A percentile compares a stretch with the other conserved stretches of the same genome.
These are phyloP conservation scores for Tolypocladium capitatum DNA, from an alignment of 2,329 filamentous ascomycete species.

Conservation along the genomic window DNA sequence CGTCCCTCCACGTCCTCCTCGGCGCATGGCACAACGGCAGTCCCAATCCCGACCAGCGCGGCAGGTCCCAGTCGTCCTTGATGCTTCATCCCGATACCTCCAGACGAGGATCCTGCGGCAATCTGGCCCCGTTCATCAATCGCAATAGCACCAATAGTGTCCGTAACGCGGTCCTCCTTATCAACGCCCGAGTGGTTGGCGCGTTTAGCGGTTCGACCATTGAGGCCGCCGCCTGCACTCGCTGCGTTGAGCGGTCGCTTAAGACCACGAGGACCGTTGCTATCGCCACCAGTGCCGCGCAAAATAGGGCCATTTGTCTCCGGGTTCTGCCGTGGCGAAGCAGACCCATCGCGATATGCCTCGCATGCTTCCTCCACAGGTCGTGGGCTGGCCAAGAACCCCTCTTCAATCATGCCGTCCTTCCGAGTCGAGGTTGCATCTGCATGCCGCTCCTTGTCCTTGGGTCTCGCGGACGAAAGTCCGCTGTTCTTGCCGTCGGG, in stretches of 20 bases:
- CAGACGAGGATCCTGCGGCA: slow-evolving; percentile 89
- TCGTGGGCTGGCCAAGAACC: neutral
- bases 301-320: neutral
- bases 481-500: neutral
- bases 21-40: slow-evolving; percentile 71
- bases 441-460: neutral
- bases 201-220: slow-evolving; percentile 6
- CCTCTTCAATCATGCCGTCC: neutral
- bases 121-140: slow-evolving; percentile 78
- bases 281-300: slow-evolving; percentile 1
- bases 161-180: slow-evolving; percentile 57
- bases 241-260: slow-evolving; percentile 17
- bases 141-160: slow-evolving; percentile 93
- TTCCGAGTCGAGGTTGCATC: neutral
- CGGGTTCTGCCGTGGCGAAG: slow-evolving; percentile 6
- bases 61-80: slow-evolving; percentile 83
- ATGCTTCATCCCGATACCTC: slow-evolving; percentile 98
- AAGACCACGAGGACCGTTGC: slow-evolving; percentile 15
- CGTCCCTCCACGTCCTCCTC: slow-evolving; percentile 54
- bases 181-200: slow-evolving; percentile 9
- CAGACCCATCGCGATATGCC: slow-evolving; percentile 7
- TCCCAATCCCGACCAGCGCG: slow-evolving; percentile 82
- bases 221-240: slow-evolving; percentile 2
- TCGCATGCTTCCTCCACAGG: neutral
- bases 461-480: neutral